These are phyloP conservation scores for Elsinoe perseae DNA, from an alignment of 2,329 filamentous ascomycete genomes.

Conservation along the genomic window DNA sequence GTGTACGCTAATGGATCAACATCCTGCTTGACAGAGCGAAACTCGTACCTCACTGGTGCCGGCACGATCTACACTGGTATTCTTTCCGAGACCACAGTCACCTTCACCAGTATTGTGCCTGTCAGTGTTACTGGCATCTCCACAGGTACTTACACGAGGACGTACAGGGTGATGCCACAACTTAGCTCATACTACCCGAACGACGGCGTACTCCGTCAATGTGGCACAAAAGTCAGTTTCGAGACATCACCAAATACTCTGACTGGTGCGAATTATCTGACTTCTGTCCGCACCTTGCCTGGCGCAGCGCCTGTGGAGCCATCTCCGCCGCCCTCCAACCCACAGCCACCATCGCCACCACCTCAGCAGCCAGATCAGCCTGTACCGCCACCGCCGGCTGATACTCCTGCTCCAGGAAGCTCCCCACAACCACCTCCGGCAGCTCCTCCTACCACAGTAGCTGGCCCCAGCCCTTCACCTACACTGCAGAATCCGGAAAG, in stretches of 20 bases:
- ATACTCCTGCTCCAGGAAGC: not conserved
- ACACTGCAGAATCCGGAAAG: not conserved
- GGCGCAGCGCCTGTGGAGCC: constrained; percentile 1
- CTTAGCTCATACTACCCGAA: not conserved
- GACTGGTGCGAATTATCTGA: constrained; percentile 6
- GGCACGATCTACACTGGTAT: not conserved
- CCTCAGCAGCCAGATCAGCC: constrained; percentile 1
- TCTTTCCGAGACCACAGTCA: not conserved
- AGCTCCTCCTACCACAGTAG: not conserved
- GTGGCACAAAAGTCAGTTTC: not conserved
- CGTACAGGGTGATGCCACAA: constrained; percentile 4
- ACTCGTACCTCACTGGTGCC: not conserved
- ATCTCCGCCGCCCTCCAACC: not conserved
- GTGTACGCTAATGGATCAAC: constrained; percentile 1
- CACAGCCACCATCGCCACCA: not conserved
- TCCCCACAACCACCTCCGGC: not conserved
- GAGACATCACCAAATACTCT: constrained; percentile 8
- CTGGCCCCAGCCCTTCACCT: not conserved
- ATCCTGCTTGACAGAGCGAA: not conserved
- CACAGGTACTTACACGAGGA: not conserved
- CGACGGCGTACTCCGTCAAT: not conserved
- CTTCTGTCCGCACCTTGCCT: not conserved
- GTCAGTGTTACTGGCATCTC: not conserved
- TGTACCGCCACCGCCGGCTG: not conserved
- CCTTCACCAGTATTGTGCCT: not conserved